Percentiles rank a stretch among this genome's conserved stretches.
Evolutionary conservation across 2,329 filamentous ascomycete species (phyloP).

Genomic region (Aureobasidium sp.): DNA sequence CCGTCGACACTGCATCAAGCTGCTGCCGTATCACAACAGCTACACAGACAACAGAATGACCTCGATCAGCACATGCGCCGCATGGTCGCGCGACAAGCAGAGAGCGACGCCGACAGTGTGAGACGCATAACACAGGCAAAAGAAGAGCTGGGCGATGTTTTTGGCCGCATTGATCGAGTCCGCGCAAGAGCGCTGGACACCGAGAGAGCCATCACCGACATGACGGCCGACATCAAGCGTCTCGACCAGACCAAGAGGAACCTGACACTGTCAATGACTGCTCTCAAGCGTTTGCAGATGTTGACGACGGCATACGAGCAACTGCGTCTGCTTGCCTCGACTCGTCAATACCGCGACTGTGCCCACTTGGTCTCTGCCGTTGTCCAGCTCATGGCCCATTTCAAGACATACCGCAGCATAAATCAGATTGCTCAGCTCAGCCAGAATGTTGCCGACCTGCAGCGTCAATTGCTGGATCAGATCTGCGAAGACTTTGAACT

Average conservation of each 20-base stretch:
- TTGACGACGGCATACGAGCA: conserved; percentile 98
- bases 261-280: conserved; percentile 94
- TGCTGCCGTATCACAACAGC: conserved; percentile 62
- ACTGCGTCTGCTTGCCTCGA: conserved; percentile 71
- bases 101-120: conserved; percentile 79
- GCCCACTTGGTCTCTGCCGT: conserved; percentile 90
- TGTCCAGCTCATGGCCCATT: conserved; percentile 95
- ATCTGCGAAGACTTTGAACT: conserved; percentile 99
- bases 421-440: conserved; percentile 94
- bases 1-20: conserved; percentile 77
- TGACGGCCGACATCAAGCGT: conserved; percentile 98
- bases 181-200: conserved; percentile 83
- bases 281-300: conserved; percentile 95
- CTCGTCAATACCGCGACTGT: conserved; percentile 89
- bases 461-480: conserved; percentile 87
- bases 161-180: conserved; percentile 91
- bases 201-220: conserved; percentile 91
- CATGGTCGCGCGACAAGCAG: conserved; percentile 69
- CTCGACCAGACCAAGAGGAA: conserved; percentile 96
- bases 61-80: conserved; percentile 69
- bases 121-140: conserved; percentile 88
- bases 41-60: conserved; percentile 71
- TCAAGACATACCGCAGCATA: conserved; percentile 95
- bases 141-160: conserved; percentile 79
- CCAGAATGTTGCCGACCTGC: conserved; percentile 85